Percentiles rank a stretch among this genome's conserved stretches.
These are phyloP conservation scores for Ophiostoma ips DNA, from an alignment of 2,329 filamentous ascomycete species.

Conservation along the genomic window DNA sequence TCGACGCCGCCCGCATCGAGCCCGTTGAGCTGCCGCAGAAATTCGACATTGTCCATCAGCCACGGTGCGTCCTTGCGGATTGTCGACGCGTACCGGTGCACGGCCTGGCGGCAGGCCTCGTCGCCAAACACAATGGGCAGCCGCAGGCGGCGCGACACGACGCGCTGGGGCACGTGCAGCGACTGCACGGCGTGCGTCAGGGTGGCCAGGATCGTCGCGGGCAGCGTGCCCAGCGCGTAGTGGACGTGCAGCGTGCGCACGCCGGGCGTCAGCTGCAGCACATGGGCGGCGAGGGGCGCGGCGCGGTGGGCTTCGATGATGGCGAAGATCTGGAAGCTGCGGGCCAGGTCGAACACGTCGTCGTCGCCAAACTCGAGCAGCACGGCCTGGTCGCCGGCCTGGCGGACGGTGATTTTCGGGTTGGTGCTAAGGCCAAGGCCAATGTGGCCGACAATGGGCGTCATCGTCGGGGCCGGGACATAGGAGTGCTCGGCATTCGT, in stretches of 20 bases:
- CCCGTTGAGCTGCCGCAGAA: slow-evolving; percentile 22
- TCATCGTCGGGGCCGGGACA: not conserved
- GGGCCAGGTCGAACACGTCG: not conserved
- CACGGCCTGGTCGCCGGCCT: not conserved
- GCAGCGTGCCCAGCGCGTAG: not conserved
- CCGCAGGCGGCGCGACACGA: slow-evolving; percentile 13
- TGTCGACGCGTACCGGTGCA: slow-evolving; percentile 41
- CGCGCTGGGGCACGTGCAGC: not conserved
- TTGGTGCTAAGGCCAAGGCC: not conserved
- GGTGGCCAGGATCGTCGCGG: not conserved
- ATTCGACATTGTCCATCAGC: slow-evolving; percentile 31
- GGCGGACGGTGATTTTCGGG: not conserved
- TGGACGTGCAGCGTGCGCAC: not conserved
- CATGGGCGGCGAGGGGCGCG: not conserved
- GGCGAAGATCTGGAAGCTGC: not conserved
- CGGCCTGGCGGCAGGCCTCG: slow-evolving; percentile 26
- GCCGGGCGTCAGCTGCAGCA: not conserved
- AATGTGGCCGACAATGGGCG: not conserved
- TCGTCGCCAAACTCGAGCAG: not conserved
- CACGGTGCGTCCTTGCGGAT: slow-evolving; percentile 42
- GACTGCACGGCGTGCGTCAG: not conserved
- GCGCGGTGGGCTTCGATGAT: not conserved
- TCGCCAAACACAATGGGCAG: slow-evolving; percentile 17
- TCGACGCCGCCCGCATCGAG: slow-evolving; percentile 12
- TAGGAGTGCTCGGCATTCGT: no score